Base-by-base conservation (phyloP, 371 early-diverging fungal genomes). In the Gilbertella persicaria region DNA sequence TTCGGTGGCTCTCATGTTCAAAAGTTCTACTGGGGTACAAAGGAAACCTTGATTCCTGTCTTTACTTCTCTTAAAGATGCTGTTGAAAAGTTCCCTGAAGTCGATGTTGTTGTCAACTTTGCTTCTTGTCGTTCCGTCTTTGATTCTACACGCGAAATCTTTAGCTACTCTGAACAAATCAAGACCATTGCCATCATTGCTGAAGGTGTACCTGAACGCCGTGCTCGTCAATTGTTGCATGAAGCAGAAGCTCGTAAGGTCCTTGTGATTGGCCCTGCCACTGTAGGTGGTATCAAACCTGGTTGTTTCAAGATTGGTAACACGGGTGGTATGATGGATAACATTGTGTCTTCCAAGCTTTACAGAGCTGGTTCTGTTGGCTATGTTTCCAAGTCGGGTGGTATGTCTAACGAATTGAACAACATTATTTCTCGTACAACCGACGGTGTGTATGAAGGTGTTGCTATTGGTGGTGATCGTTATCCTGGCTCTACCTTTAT, bases 291-390 rank as follows among this genome's bases (percentile, higher is more conserved):
- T 60, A 96, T 98, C 79, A 97, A 96, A 80, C 96, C 98, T 37
- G 98, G 98, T 1, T 96, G 97, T 80, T 98, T 95, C 91, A 98
- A 98, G 90, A 97, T 98, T 63, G 98, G 98, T 66, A 97, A 97
- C 86, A 98, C 98, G 26, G 98, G 98, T 71, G 98, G 98, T 65
- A 98, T 98, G 98, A 98, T 98, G 95, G 98, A 98, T 76, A 98
- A 98, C 84, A 97, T 98, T 77, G 96, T 95, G 23, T 78, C 94
- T 14, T 94, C 94, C 74, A 94, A 93, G 78, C 84, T 98, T 63
- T 97, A 98, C 81, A 90, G 96, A 40, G 74, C 95, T 39, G 98
- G 98, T 24, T 95, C 96, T 1, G 95, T 98, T 24, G 97, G 92
- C 25, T 98, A 98, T 65, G 97, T 98, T 42, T 92, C 93, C 74